Conservation (phyloP, 306 rosid genomes). For the Datisca glomerata region DNA sequence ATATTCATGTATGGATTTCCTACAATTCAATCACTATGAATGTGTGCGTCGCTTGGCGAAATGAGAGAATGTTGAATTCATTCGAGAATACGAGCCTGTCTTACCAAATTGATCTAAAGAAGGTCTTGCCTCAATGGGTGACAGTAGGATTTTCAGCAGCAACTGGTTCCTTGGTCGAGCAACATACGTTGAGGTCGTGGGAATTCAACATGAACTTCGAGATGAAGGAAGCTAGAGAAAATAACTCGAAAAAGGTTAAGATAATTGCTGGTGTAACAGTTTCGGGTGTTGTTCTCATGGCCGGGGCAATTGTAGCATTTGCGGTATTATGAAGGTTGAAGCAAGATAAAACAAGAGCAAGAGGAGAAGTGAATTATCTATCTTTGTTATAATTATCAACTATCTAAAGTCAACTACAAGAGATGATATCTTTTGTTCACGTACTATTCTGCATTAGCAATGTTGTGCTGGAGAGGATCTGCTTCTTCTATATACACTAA, state of each 20-base stretch:
- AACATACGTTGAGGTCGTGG: not conserved
- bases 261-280: not conserved
- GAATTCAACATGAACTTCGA: constrained; percentile 10
- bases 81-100: not conserved
- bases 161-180: not conserved
- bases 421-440: no score
- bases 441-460: no score
- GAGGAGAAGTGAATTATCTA: no score
- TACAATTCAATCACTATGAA: constrained; percentile 2
- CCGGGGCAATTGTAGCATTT: not conserved
- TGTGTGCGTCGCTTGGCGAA: constrained; percentile 5
- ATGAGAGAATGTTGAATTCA: not conserved
- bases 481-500: no score
- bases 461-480: no score
- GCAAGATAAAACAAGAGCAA: not conserved
- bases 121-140: constrained; percentile 9
- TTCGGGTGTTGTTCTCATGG: not conserved
- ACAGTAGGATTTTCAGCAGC: constrained; percentile 6
- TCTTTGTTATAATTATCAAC: no score
- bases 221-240: not conserved
- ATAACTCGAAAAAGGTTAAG: not conserved
- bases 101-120: not conserved
- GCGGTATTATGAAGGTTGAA: not conserved
- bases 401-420: no score
- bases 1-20: not conserved